These are phyloP conservation scores for Polysphondylium violaceum DNA, from an alignment of 78 protist genomes.

Conservation along the genomic window DNA sequence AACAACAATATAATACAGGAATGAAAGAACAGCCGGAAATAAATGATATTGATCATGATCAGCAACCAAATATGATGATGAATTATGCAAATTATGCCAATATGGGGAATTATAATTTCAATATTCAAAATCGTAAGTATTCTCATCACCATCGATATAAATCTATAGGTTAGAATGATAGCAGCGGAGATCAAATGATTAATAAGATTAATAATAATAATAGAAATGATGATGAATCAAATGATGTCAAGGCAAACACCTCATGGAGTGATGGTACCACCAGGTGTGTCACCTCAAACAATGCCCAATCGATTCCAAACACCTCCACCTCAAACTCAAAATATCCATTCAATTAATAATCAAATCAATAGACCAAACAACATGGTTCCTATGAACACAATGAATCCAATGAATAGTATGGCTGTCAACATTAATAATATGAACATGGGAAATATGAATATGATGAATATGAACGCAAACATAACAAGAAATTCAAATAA, in stretches of 20 bases:
- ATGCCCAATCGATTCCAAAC: background rate
- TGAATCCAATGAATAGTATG: slow-evolving; percentile 1
- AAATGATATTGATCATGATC: slow-evolving; percentile 16
- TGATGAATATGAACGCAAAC: background rate
- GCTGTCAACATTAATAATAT: slow-evolving; percentile 30
- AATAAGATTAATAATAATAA: background rate
- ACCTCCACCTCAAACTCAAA: background rate
- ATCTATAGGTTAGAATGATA: background rate
- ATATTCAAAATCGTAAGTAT: slow-evolving; percentile 13
- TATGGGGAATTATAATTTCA: slow-evolving; percentile 26
- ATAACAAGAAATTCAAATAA: background rate
- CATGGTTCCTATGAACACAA: background rate
- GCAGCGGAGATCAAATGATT: background rate
- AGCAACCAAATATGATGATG: slow-evolving; percentile 10
- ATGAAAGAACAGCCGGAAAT: too few relatives aligned
- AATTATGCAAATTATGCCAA: slow-evolving; percentile 22
- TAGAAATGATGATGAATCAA: slow-evolving; percentile 14
- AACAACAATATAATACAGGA: slow-evolving; percentile 13
- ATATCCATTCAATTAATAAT: background rate
- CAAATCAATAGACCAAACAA: slow-evolving; percentile 5
- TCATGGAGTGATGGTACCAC: slow-evolving; percentile 1
- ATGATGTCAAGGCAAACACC: slow-evolving; percentile 29
- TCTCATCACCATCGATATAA: background rate
- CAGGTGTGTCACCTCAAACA: background rate
- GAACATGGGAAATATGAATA: background rate